Conservation (phyloP, 202 grass and related monocot species). For the Zizania palustris region DNA sequence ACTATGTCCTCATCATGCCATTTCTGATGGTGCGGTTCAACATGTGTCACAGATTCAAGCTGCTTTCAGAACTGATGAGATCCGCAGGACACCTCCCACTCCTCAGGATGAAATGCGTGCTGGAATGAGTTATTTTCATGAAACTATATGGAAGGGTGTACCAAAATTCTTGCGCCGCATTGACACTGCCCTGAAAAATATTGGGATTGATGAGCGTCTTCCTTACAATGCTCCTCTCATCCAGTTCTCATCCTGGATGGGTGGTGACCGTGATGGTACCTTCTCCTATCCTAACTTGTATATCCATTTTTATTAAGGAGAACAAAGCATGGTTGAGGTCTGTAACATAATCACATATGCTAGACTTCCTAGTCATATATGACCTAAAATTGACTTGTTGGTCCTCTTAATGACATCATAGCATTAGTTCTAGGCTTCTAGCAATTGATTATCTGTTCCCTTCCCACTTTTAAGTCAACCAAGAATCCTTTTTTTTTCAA, state of each 20-base stretch:
- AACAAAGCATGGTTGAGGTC: not conserved
- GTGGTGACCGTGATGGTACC: slow-evolving; percentile 88
- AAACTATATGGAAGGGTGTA: slow-evolving; percentile 94
- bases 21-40: slow-evolving; percentile 18
- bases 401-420: not conserved
- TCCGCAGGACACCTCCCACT: slow-evolving; percentile 68
- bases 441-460: not conserved
- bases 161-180: slow-evolving; percentile 86
- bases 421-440: not conserved
- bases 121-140: slow-evolving; percentile 95
- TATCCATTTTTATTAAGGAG: slow-evolving; percentile 6
- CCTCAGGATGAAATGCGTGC: slow-evolving; percentile 94
- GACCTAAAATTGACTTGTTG: not conserved
- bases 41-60: slow-evolving; percentile 75
- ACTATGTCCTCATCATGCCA: not conserved
- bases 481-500: not conserved
- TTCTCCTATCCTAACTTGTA: slow-evolving; percentile 19
- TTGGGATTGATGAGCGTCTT: slow-evolving; percentile 75
- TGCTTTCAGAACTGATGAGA: slow-evolving; percentile 89
- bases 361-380: not conserved
- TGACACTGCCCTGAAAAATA: slow-evolving; percentile 82
- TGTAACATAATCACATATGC: slow-evolving; percentile 8
- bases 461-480: not conserved
- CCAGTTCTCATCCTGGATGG: slow-evolving; percentile 96
- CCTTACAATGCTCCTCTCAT: slow-evolving; percentile 80